Evolutionary conservation across 345 rosid species (phyloP), one percentile per base, ranked within the genome.

Genomic region (Salix purpurea): DNA sequence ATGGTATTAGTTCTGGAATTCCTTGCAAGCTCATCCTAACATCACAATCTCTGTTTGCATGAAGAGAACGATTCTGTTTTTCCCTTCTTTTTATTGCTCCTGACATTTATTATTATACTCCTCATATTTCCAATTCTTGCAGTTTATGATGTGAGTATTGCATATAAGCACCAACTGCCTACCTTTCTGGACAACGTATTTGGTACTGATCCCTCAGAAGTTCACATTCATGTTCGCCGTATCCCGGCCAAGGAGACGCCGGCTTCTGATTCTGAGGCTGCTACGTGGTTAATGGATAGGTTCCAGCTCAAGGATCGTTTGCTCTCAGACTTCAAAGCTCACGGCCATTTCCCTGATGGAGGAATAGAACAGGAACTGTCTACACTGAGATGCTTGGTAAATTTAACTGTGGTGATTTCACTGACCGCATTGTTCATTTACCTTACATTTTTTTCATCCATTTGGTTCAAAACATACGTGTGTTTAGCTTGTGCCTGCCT

Each of bases 161-260:
- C 94, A 1, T 93, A 93, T 79, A 93, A 90, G 86, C 84, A 86
- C 74, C 86, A 82, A 12, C 84, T 87, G 73, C 96, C 97, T 67
- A 82, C 87, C 77, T 91, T 93, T 79, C 7, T 93, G 86, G 94
- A 93, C 88, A 93, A 90, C 65, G 93, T 89, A 50, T 93, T 93
- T 36, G 96, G 97, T 6, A 83, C 90, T 50, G 91, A 86, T 87
- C 94, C 97, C 32, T 88, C 93, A 36, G 93, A 90, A 87, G 97
- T 91, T 74, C 97, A 93, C 78, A 86, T 93, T 42, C 94, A 93
- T 54, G 83, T 91, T 68, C 86, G 81, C 61, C 89, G 96, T 50
- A 80, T 91, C 67, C 81, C 85, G 7, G 34, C 77, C 2, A 77
- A 82, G 28, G 83, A 88, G 24, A 85, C 90, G 70, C 95, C 95